Conservation (phyloP, 306 rosid genomes). For the Canavalia gladiata region DNA sequence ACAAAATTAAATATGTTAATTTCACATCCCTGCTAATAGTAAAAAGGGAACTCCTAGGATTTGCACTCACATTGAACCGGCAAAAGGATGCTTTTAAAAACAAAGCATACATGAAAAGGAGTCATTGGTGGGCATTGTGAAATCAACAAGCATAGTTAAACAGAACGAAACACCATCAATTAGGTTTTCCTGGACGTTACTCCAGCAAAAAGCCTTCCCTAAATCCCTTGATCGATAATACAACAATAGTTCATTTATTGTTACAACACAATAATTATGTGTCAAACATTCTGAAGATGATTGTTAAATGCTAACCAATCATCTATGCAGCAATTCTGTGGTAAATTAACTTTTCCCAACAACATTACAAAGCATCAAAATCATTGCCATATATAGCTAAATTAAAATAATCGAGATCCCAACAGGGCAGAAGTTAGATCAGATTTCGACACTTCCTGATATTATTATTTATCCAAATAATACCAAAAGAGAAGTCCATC, state of each 20-base stretch:
- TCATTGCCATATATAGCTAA: conserved; percentile 37
- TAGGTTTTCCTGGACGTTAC: conserved; percentile 1
- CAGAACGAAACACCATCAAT: not conserved
- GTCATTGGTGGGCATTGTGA: conserved; percentile 15
- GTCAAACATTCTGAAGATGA: conserved; percentile 49
- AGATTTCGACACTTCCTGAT: conserved; percentile 38
- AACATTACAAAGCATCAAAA: conserved; percentile 38
- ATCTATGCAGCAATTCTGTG: conserved; percentile 48
- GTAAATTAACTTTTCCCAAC: conserved; percentile 33
- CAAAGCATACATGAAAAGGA: conserved; percentile 30
- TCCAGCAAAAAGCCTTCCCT: conserved; percentile 10
- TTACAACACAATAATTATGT: conserved; percentile 48
- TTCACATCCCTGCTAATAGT: not conserved
- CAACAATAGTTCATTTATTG: conserved; percentile 28
- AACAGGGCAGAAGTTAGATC: conserved; percentile 39
- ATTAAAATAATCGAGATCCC: conserved; percentile 43
- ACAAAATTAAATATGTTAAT: conserved; percentile 9
- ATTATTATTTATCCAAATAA: conserved; percentile 48
- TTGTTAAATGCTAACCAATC: conserved; percentile 47
- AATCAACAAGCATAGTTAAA: conserved; percentile 31
- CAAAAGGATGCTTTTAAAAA: conserved; percentile 23
- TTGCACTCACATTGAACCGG: conserved; percentile 7
- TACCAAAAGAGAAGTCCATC: conserved; percentile 43
- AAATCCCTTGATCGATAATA: conserved; percentile 17
- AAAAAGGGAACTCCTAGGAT: not conserved